Conservation (phyloP, 1,284 basidiomycete genomes). For the Moniliophthora roreri region DNA sequence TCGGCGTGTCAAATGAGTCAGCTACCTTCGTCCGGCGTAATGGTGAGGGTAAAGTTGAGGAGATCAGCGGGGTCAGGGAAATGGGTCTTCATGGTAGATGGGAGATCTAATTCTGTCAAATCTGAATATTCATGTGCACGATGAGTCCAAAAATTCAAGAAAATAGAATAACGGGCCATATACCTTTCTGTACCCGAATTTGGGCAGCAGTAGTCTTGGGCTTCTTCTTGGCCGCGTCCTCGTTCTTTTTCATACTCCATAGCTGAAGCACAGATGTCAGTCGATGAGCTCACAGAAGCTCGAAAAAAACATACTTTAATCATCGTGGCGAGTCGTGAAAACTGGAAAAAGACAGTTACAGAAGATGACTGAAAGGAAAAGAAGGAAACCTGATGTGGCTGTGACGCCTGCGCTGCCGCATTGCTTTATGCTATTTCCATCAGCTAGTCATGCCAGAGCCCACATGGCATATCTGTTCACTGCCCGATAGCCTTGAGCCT, state of each 20-base stretch:
- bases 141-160: too few relatives aligned
- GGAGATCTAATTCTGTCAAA: constrained; percentile 94
- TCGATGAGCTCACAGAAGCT: not conserved
- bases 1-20: constrained; percentile 13
- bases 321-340: constrained; percentile 43
- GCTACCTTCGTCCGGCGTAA: constrained; percentile 95
- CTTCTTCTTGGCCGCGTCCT: constrained; percentile 93
- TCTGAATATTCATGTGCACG: constrained; percentile 59
- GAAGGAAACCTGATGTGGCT: constrained; percentile 14
- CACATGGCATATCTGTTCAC: too few relatives aligned
- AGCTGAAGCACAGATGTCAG: not conserved
- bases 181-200: constrained; percentile 98
- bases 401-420: too few relatives aligned
- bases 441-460: too few relatives aligned
- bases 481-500: not conserved
- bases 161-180: constrained; percentile 22
- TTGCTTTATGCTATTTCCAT: too few relatives aligned
- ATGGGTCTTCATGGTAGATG: constrained; percentile 92
- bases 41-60: constrained; percentile 94
- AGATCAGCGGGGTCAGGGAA: constrained; percentile 93
- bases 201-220: constrained; percentile 98
- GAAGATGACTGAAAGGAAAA: too few relatives aligned
- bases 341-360: constrained; percentile 12
- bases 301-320: constrained; percentile 45
- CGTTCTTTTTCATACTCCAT: constrained; percentile 97